Evolutionary conservation across 129 eudicot genomes (phyloP).

Genomic region (Artemisia tridentata): DNA sequence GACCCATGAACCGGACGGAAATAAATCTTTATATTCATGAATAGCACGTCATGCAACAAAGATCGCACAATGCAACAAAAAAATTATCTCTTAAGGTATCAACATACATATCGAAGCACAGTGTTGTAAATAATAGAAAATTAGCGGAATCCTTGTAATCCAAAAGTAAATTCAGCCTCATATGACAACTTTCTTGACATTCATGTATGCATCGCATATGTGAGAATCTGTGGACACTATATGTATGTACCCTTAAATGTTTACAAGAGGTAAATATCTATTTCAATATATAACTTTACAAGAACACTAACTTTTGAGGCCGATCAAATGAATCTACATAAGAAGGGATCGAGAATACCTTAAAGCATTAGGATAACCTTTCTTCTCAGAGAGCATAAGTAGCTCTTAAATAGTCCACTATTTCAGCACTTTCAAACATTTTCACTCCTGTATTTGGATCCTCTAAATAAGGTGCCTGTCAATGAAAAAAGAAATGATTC

Average conservation of each 20-base stretch:
- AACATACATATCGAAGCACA: too few relatives aligned
- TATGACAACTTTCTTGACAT: neutral
- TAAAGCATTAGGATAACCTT: neutral
- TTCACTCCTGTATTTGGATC: slow-evolving; percentile 97
- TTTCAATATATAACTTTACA: slow-evolving; percentile 21
- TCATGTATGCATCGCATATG: neutral
- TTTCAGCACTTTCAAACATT: slow-evolving; percentile 99
- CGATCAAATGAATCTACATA: slow-evolving; percentile 8
- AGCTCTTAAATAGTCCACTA: slow-evolving; percentile 70
- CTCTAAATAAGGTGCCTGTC: slow-evolving; percentile 85
- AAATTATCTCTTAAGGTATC: too few relatives aligned
- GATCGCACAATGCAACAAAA: too few relatives aligned
- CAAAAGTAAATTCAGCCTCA: neutral
- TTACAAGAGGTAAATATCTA: slow-evolving; percentile 19
- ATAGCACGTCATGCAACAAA: too few relatives aligned
- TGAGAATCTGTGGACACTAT: neutral
- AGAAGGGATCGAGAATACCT: slow-evolving; percentile 4
- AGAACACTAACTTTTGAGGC: neutral
- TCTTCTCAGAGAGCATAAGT: slow-evolving; percentile 53
- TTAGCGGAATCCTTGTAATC: too few relatives aligned
- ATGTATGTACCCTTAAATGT: neutral
- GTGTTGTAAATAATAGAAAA: neutral
- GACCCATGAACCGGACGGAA: too few relatives aligned
- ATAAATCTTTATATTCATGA: too few relatives aligned
- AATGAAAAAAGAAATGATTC: neutral